These are phyloP conservation scores for Hymenoscyphus linearis DNA, from an alignment of 2,329 filamentous ascomycete genomes.

Conservation along the genomic window DNA sequence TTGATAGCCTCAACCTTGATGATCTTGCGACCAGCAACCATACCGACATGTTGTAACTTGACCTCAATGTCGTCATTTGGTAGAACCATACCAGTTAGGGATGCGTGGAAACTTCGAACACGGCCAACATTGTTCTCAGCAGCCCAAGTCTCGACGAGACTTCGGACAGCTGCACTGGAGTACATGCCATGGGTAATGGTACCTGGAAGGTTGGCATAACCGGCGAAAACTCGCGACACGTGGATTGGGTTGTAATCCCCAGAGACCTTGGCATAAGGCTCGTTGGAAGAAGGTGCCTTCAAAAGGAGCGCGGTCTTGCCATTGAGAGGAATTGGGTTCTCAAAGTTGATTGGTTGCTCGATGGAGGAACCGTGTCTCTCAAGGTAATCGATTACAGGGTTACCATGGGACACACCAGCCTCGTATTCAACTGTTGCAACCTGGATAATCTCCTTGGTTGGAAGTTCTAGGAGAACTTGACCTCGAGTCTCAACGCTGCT, in stretches of 20 bases:
- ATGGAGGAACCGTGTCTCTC: conserved; percentile 86
- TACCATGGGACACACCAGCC: conserved; percentile 84
- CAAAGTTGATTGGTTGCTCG: conserved; percentile 94
- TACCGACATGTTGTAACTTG: conserved; percentile 92
- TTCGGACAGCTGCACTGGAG: conserved; percentile 92
- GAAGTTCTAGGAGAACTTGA: conserved; percentile 87
- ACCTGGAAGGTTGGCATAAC: conserved; percentile 89
- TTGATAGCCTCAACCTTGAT: conserved; percentile 98
- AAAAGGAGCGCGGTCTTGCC: conserved; percentile 85
- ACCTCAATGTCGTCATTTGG: conserved; percentile 94
- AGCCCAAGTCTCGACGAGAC: conserved; percentile 96
- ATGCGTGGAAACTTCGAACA: conserved; percentile 94
- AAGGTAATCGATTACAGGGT: conserved; percentile 95
- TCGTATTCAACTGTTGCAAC: conserved; percentile 97
- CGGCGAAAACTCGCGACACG: conserved; percentile 93
- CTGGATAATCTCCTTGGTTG: conserved; percentile 95
- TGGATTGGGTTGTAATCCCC: conserved; percentile 99
- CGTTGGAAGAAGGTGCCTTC: conserved; percentile 90
- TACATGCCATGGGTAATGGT: conserved; percentile 99
- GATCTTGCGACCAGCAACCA: conserved; percentile 98
- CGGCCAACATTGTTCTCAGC: conserved; percentile 98
- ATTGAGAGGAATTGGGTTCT: conserved; percentile 92
- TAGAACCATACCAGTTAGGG: conserved; percentile 96
- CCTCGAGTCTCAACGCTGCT: conserved; percentile 88
- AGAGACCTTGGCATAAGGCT: conserved; percentile 95